Evolutionary conservation across 176 grass and related monocot species (phyloP), one percentile per base, ranked within the genome.

Genomic region (Hsuehochloa calcarea): DNA sequence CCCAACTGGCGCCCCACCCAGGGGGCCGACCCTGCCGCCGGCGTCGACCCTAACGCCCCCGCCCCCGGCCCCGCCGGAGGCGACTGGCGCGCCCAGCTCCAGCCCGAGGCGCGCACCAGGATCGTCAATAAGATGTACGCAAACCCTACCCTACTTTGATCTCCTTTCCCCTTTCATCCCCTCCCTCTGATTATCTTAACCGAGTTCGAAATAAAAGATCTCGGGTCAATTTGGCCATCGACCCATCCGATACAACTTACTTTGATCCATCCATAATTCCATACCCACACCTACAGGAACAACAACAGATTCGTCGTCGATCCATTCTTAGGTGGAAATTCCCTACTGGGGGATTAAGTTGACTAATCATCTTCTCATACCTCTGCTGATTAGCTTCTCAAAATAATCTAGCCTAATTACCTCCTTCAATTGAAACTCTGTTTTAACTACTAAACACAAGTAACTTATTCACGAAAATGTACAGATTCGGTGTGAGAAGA

Each of bases 81-180:
- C 59, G 86, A 96, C 60, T 96, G 93, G 96, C 88, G 96, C 41
- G 8, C n/a, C 51, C 93, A 92, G 56, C 88, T 99, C 40, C 90
- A 89, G 78, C 88, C 90, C 13, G 90, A 94, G 68, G 89, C 93
- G 16, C 93, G 96, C 54, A 83, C 19, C 74, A 90, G 88, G 85
- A 90, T 94, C 70, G 91, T 99, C 50, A 96, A 93, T 16, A 96
- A 90, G 88, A 96, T 96, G 96, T 96, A 79, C 8, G 76, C 43
- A 6, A 40, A 14, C 12, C 68, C n/a, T 26, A 20, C 4, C 5
- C 40, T 26, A 29, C 58, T 56, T 56, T 22, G 49, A 17, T 29
- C 15, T 12, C 35, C 80, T 89, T 85, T 59, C 22, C 39, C 25
- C 65, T 25, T 60, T 11, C 56, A 25, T 5, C 56, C 9, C 56